phyloP scores from a whole-genome alignment of 2,329 filamentous ascomycete species.

The Colletotrichum lentis region DNA sequence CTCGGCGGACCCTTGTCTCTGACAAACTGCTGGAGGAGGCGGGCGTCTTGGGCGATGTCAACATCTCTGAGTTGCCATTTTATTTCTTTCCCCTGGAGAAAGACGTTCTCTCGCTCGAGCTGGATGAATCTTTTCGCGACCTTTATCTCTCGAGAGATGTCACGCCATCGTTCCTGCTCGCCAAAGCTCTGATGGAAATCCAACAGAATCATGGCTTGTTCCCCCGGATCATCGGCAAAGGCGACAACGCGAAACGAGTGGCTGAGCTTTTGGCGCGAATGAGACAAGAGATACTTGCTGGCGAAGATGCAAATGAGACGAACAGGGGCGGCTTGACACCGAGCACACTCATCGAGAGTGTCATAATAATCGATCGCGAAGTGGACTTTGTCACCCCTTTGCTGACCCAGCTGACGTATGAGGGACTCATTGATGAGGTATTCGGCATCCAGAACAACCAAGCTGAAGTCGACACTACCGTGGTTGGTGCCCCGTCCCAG shows the following conservation, averaged over 20 bases:
- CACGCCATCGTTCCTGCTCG: constrained; percentile 86
- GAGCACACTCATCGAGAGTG: constrained; percentile 85
- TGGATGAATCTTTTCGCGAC: constrained; percentile 86
- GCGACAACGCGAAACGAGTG: constrained; percentile 89
- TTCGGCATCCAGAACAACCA: constrained; percentile 93
- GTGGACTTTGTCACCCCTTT: constrained; percentile 92
- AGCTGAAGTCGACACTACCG: constrained; percentile 88
- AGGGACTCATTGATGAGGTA: constrained; percentile 92
- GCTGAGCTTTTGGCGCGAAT: constrained; percentile 88
- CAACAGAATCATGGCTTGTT: constrained; percentile 93
- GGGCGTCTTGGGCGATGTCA: constrained; percentile 91
- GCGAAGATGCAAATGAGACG: constrained; percentile 73
- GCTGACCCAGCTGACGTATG: constrained; percentile 94
- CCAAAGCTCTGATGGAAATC: constrained; percentile 91
- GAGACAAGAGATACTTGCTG: constrained; percentile 86
- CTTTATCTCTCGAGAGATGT: constrained; percentile 91
- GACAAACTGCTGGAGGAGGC: constrained; percentile 92
- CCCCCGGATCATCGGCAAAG: constrained; percentile 92
- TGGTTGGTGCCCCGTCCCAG: constrained; percentile 78
- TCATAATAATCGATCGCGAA: constrained; percentile 95
- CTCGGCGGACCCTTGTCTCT: constrained; percentile 87
- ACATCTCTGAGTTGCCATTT: constrained; percentile 83
- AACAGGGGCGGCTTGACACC: constrained; percentile 74
- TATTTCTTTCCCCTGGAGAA: constrained; percentile 92
- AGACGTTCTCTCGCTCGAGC: constrained; percentile 88